Evolutionary conservation across 78 protist genomes (phyloP), one percentile per base, ranked within the genome.

Genomic region (Polysphondylium violaceum): DNA sequence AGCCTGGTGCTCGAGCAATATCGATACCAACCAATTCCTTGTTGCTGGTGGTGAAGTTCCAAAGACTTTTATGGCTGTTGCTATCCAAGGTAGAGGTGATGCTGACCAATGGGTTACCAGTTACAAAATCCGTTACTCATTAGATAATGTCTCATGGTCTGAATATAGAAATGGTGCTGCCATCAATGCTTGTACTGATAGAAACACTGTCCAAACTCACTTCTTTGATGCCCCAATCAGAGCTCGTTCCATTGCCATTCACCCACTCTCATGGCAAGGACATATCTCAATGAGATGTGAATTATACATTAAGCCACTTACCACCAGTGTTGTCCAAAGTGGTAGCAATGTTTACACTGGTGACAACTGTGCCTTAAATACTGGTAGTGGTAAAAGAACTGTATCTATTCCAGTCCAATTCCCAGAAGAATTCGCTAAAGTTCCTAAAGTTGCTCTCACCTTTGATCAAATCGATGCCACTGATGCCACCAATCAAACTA

Each of bases 41-140:
- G 35, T 58, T 8, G 43, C 51, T 25, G 47, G 72, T 59, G n/a
- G 33, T 25, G 60, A 44, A 53, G 53, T 56, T 38, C 81, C 81
- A 74, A 33, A 29, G 31, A 60, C 59, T 31, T 56, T 74, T 60
- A 9, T 9, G 2, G 36, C 25, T 31, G 58, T 74, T 51, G 65
- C 61, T 51, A 38, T 64, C 50, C 86, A 75, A 75, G 86, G 86
- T 43, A 33, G 86, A 17, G 86, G 72, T 43, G 86, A 75, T 75
- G 61, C 16, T 53, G 78, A 73, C 19, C 71, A 74, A 74, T 60
- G 86, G 72, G 73, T 76, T 43, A 76, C 72, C 0, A 16, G 63
- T 5, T 76, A 43, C 61, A 60, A 44, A 29, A 61, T 76, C 31
- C 23, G 73, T 17, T 76, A 76, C 35, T 71, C 76, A 43, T 50